A percentile compares a stretch with the other conserved stretches of the same genome.
These are phyloP conservation scores for Lophiotrema nucula DNA, from an alignment of 495 filamentous ascomycete genomes.

Conservation along the genomic window DNA sequence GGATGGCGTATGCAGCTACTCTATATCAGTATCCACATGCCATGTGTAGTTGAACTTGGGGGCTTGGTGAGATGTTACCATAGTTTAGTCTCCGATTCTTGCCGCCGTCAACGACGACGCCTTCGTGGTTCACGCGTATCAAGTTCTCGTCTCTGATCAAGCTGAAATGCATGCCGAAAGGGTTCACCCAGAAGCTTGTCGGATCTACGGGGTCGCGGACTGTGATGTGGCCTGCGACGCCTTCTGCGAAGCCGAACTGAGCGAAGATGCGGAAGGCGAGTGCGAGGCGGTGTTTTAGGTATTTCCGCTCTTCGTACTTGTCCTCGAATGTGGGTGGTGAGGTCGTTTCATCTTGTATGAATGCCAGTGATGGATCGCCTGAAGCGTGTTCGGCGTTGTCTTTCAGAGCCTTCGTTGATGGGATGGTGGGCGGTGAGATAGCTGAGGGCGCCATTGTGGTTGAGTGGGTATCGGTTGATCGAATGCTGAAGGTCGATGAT, in stretches of 20 bases:
- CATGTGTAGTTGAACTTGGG: background rate
- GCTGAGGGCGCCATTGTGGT: slow-evolving; percentile 17
- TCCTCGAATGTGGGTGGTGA: slow-evolving; percentile 3
- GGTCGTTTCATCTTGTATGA: slow-evolving; percentile 17
- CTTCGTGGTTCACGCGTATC: slow-evolving; percentile 6
- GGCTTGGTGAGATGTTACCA: background rate
- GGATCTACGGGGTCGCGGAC: slow-evolving; percentile 35
- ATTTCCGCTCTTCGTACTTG: slow-evolving; percentile 2
- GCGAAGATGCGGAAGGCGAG: slow-evolving; percentile 15
- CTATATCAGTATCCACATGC: background rate
- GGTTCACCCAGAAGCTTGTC: slow-evolving; percentile 13
- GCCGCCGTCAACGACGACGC: slow-evolving; percentile 4
- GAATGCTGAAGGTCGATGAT: no score
- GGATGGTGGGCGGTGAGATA: slow-evolving; percentile 1
- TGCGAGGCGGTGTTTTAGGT: slow-evolving; percentile 3
- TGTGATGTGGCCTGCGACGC: slow-evolving; percentile 34
- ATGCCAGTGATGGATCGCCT: slow-evolving; percentile 5
- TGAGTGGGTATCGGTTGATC: no score
- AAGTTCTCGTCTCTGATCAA: slow-evolving; percentile 7
- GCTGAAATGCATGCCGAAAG: slow-evolving; percentile 16
- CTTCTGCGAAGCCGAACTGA: slow-evolving; percentile 21
- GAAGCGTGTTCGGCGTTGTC: background rate
- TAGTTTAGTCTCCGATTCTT: slow-evolving; percentile 9
- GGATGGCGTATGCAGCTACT: slow-evolving; percentile 12
- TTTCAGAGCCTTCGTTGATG: background rate